phyloP scores from a whole-genome alignment of 352 stramenopile species.

The Phytophthora tubulina region DNA sequence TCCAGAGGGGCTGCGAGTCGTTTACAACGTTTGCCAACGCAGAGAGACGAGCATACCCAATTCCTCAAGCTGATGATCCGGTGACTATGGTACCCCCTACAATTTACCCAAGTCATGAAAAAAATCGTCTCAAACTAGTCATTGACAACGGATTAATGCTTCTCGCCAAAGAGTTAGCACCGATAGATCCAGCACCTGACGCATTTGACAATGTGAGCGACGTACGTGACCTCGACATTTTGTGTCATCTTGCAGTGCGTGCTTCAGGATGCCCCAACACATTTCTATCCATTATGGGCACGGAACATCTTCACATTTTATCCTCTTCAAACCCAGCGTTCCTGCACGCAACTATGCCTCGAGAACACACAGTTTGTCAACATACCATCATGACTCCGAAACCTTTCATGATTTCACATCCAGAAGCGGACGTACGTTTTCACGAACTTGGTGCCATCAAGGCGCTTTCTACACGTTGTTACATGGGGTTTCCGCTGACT shows the following conservation, averaged over 20 bases:
- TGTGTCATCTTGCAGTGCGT: conserved; percentile 36
- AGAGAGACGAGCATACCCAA: conserved; percentile 44
- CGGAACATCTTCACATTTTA: conserved; percentile 31
- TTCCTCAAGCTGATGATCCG: conserved; percentile 30
- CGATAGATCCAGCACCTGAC: conserved; percentile 14
- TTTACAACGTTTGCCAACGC: conserved; percentile 49
- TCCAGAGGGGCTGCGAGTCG: conserved; percentile 32
- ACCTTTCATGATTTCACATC: conserved; percentile 39
- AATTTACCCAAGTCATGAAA: conserved; percentile 50
- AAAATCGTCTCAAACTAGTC: conserved; percentile 40
- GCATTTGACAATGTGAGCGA: conserved; percentile 10
- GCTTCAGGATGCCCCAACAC: conserved; percentile 26
- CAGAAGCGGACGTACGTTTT: conserved; percentile 44
- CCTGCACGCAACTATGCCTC: conserved; percentile 23
- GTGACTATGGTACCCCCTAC: conserved; percentile 23
- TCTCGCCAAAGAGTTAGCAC: conserved; percentile 23
- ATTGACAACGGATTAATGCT: conserved; percentile 18
- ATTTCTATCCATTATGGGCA: conserved; percentile 39
- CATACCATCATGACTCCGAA: conserved; percentile 39
- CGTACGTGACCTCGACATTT: conserved; percentile 27
- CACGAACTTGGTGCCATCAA: conserved; percentile 25
- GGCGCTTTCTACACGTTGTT: conserved; percentile 9
- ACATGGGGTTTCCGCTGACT: conserved; percentile 34
- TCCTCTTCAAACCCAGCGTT: conserved; percentile 30
- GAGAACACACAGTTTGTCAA: conserved; percentile 34